These are phyloP conservation scores for Solanum commersonii DNA, from an alignment of 257 asterid species.

Conservation along the genomic window DNA sequence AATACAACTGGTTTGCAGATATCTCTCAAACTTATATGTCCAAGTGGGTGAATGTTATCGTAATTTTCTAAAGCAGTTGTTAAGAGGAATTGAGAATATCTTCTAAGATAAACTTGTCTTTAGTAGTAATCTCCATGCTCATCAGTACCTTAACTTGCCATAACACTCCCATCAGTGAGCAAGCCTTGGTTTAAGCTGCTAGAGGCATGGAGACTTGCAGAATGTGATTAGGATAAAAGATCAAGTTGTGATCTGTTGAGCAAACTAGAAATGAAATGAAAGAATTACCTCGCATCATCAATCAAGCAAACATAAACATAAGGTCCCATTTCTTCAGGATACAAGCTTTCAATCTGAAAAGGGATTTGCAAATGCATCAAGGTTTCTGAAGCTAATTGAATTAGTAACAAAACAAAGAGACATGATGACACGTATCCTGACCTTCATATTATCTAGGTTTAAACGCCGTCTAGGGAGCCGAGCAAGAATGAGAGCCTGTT, in stretches of 20 bases:
- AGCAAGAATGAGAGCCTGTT: too few species aligned
- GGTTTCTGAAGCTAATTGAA: too few species aligned
- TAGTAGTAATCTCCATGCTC: background rate
- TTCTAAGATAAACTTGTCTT: background rate
- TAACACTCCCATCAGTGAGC: background rate
- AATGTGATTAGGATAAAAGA: background rate
- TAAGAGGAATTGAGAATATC: background rate
- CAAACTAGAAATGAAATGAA: too few species aligned
- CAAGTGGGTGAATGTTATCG: background rate
- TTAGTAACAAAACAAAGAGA: too few species aligned
- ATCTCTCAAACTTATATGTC: background rate
- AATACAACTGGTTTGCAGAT: too few species aligned
- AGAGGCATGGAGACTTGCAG: background rate
- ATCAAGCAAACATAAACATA: conserved; percentile 76
- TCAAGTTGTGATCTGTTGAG: too few species aligned
- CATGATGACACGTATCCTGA: too few species aligned
- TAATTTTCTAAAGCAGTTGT: background rate
- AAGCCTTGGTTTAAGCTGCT: background rate
- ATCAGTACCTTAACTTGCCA: background rate
- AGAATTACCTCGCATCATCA: conserved; percentile 54
- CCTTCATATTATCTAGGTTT: too few species aligned
- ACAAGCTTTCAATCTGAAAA: too few species aligned
- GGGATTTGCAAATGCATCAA: too few species aligned
- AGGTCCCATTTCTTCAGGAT: too few species aligned
- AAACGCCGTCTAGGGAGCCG: too few species aligned